Conservation (phyloP, 1,284 basidiomycete genomes). For the Cutaneotrichosporon sp. region DNA sequence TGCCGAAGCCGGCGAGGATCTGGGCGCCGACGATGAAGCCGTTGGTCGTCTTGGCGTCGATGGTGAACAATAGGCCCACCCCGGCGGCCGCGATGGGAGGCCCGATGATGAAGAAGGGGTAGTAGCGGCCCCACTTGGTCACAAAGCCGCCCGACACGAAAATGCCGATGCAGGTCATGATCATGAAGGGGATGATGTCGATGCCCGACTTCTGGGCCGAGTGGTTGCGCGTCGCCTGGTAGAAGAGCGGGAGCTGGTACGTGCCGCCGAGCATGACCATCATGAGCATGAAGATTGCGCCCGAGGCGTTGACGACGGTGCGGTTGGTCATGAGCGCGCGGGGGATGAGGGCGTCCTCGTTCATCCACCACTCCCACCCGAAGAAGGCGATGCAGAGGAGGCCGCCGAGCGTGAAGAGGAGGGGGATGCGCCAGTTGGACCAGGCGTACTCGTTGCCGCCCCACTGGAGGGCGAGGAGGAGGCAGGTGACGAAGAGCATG, state of each 20-base stretch:
- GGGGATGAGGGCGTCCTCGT: conserved; percentile 49
- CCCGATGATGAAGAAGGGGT: conserved; percentile 48
- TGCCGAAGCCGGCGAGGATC: conserved; percentile 54
- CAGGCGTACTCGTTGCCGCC: conserved; percentile 52
- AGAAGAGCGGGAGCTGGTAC: conserved; percentile 56
- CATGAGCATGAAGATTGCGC: conserved; percentile 55
- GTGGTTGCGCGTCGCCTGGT: conserved; percentile 52
- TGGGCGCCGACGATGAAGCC: conserved; percentile 56
- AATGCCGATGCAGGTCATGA: conserved; percentile 49
- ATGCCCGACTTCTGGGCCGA: conserved; percentile 55
- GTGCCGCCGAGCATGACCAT: conserved; percentile 52
- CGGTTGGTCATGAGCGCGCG: conserved; percentile 42
- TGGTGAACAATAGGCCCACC: conserved; percentile 57
- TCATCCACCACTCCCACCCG: conserved; percentile 50
- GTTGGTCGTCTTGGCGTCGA: conserved; percentile 46
- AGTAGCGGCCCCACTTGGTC: conserved; percentile 54
- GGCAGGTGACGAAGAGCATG: conserved; percentile 52
- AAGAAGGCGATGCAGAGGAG: conserved; percentile 48
- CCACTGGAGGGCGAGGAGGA: conserved; percentile 56
- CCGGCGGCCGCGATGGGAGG: conserved; percentile 52
- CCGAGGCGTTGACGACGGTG: conserved; percentile 45
- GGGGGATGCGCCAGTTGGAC: conserved; percentile 46
- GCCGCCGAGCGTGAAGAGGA: conserved; percentile 53
- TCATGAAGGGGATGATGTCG: conserved; percentile 57
- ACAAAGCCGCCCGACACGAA: conserved; percentile 52